Conservation (phyloP, 192 early-diverging fungal genomes). For the Coemansia sp. region DNA sequence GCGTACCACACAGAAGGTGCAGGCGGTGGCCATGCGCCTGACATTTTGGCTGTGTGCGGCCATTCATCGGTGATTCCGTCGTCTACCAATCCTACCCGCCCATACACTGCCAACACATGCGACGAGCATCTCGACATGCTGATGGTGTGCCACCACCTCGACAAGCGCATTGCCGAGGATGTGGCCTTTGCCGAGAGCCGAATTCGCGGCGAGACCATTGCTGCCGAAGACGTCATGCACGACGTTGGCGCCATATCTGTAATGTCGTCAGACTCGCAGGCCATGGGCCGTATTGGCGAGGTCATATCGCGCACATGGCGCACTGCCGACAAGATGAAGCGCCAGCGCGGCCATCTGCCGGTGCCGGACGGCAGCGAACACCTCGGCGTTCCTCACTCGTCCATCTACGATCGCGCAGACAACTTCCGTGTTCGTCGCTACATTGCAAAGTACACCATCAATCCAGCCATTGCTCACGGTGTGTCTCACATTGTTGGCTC, state of each 20-base stretch:
- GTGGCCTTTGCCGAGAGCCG: conserved; percentile 95
- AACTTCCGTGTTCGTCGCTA: conserved; percentile 90
- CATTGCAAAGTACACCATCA: conserved; percentile 97
- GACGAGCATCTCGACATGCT: conserved; percentile 99
- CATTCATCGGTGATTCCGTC: conserved; percentile 87
- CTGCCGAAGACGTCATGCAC: conserved; percentile 94
- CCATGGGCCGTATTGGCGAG: conserved; percentile 97
- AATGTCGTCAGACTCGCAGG: conserved; percentile 91
- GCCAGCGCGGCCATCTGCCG: conserved; percentile 67
- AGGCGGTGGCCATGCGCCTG: conserved; percentile 92
- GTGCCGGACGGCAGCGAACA: conserved; percentile 21
- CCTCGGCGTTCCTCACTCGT: conserved; percentile 28
- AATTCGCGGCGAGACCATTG: conserved; percentile 96
- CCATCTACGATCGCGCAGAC: conserved; percentile 62
- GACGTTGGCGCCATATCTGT: conserved; percentile 94
- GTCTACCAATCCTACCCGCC: conserved; percentile 95
- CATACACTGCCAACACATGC: conserved; percentile 90
- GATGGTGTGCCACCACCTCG: conserved; percentile 97
- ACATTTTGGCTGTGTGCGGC: conserved; percentile 76
- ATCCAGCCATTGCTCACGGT: conserved; percentile 90
- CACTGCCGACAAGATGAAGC: conserved; percentile 94
- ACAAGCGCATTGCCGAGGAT: conserved; percentile 91
- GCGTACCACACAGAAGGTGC: conserved; percentile 97
- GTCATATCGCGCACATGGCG: conserved; percentile 92
- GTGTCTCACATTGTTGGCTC: conserved; percentile 87